Conservation (phyloP, 129 eudicot species). For the Escallonia rubra region DNA sequence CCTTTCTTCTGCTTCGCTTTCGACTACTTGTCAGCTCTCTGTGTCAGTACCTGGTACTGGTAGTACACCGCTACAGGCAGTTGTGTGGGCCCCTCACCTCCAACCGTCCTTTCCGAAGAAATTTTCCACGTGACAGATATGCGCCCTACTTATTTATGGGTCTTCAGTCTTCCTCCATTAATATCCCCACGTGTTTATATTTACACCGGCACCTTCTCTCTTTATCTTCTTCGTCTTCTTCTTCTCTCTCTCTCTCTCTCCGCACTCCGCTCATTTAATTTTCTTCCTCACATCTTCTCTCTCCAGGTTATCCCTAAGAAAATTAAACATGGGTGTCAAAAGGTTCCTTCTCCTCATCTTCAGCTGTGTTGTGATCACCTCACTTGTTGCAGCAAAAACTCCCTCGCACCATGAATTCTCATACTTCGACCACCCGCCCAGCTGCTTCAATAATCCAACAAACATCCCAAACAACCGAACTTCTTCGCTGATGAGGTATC, state of each 20-base stretch:
- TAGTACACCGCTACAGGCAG: too few relatives aligned
- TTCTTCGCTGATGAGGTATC: not conserved
- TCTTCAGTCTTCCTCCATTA: not conserved
- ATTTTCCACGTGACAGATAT: not conserved
- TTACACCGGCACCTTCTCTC: not conserved
- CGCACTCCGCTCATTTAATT: not conserved
- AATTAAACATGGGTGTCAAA: too few relatives aligned
- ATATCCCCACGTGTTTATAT: not conserved
- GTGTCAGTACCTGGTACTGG: too few relatives aligned
- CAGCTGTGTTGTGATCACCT: not conserved
- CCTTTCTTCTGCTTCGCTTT: too few relatives aligned
- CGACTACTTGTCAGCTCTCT: too few relatives aligned
- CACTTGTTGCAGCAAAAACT: not conserved
- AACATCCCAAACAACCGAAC: not conserved
- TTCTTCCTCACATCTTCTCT: too few relatives aligned
- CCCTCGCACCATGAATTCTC: not conserved
- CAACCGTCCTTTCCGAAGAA: too few relatives aligned
- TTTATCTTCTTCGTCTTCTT: not conserved
- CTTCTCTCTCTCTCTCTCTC: not conserved
- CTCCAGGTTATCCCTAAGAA: too few relatives aligned
- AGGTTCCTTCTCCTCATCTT: too few relatives aligned
- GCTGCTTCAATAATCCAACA: not conserved
- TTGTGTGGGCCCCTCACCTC: too few relatives aligned
- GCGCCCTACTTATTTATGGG: not conserved
- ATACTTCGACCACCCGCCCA: not conserved